Conservation (phyloP, 2,329 filamentous ascomycete species). For the Colletotrichum shisoi region DNA sequence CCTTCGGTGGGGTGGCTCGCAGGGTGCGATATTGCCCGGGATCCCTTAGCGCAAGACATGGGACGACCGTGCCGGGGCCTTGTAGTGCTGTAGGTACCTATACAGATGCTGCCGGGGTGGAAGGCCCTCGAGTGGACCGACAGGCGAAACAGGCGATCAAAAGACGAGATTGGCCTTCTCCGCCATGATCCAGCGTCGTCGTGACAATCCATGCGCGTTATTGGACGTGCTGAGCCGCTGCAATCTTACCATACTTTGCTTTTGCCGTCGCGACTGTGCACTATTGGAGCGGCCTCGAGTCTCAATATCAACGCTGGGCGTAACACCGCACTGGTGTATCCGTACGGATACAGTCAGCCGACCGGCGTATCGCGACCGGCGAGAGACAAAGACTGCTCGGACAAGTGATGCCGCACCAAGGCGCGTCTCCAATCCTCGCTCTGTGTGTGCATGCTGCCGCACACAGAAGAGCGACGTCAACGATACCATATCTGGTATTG, state of each 20-base stretch:
- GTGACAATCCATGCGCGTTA: slow-evolving; percentile 34
- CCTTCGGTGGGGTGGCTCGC: slow-evolving; percentile 15
- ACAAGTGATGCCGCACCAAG: slow-evolving; percentile 28
- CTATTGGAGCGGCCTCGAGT: slow-evolving; percentile 30
- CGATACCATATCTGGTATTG: slow-evolving; percentile 5
- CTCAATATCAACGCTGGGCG: neutral
- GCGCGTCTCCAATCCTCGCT: neutral
- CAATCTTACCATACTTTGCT: slow-evolving; percentile 37
- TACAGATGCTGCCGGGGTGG: neutral
- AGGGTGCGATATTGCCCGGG: slow-evolving; percentile 15
- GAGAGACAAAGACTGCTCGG: neutral
- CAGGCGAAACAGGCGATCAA: slow-evolving; percentile 35
- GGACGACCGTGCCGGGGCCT: slow-evolving; percentile 22
- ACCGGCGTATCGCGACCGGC: neutral
- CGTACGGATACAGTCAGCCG: neutral
- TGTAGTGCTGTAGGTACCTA: neutral
- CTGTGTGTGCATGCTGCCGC: neutral
- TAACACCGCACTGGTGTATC: neutral
- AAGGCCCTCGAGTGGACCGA: slow-evolving; percentile 31
- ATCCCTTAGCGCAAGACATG: slow-evolving; percentile 33
- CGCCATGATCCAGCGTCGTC: slow-evolving; percentile 36
- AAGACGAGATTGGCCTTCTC: slow-evolving; percentile 38
- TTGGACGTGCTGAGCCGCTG: slow-evolving; percentile 24
- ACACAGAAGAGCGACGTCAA: neutral
- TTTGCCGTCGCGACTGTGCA: slow-evolving; percentile 23